Evolutionary conservation across 2,329 filamentous ascomycete species (phyloP).

Genomic region (Fonsecaea pugnacius): DNA sequence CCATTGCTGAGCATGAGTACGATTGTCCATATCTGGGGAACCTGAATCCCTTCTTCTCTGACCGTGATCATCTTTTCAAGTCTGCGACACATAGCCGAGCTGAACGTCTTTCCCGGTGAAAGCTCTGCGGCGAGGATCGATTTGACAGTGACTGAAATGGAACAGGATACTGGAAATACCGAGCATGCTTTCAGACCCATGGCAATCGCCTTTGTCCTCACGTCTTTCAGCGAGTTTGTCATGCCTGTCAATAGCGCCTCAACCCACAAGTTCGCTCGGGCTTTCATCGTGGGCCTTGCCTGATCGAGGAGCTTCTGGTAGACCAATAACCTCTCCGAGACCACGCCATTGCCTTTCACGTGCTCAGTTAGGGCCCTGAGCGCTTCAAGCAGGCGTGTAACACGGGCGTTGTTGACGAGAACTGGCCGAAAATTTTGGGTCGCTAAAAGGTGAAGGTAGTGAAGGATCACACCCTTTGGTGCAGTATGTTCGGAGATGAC

Average conservation of each 20-base stretch:
- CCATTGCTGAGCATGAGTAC: slow-evolving; percentile 72
- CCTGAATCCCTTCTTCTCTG: slow-evolving; percentile 65
- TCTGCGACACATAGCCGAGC: slow-evolving; percentile 69
- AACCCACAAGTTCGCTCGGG: slow-evolving; percentile 75
- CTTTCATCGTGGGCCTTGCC: slow-evolving; percentile 70
- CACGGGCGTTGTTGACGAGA: slow-evolving; percentile 56
- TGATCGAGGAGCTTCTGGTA: slow-evolving; percentile 79
- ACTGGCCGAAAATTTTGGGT: slow-evolving; percentile 77
- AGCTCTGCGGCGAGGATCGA: slow-evolving; percentile 56
- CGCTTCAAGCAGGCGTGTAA: slow-evolving; percentile 70
- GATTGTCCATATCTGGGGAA: slow-evolving; percentile 88
- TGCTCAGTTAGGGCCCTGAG: slow-evolving; percentile 74
- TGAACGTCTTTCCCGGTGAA: slow-evolving; percentile 64
- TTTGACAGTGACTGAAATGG: slow-evolving; percentile 67
- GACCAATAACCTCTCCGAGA: slow-evolving; percentile 75
- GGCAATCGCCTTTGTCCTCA: slow-evolving; percentile 73
- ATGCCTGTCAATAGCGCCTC: slow-evolving; percentile 80
- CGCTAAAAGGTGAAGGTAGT: slow-evolving; percentile 78
- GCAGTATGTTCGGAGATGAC: slow-evolving; percentile 69
- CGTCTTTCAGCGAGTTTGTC: slow-evolving; percentile 76
- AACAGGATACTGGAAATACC: slow-evolving; percentile 69
- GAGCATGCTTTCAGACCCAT: slow-evolving; percentile 74
- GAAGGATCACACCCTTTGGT: slow-evolving; percentile 77
- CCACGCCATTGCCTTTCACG: slow-evolving; percentile 77
- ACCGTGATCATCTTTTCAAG: slow-evolving; percentile 68